Base-by-base conservation (phyloP, 805 yeast genomes). In the Jamesozyma jinghongensis region DNA sequence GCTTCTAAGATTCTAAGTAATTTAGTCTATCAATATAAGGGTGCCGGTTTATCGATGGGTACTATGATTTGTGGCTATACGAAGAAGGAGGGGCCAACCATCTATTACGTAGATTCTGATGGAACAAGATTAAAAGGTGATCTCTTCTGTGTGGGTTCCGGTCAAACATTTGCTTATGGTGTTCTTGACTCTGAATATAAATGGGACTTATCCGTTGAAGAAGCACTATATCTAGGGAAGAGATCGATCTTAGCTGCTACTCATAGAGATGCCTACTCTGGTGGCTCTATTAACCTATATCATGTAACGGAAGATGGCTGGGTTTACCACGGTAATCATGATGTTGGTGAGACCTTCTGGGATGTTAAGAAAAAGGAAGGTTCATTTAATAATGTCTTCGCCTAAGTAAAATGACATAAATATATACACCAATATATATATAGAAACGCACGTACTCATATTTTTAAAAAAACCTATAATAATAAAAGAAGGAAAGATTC, bases 151-250 rank as follows among this genome's bases (percentile, higher is more conserved):
- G 98, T 92, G 26, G 98, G 98, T 36, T 90, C 97, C 1, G 98
- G 98, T 66, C 98, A 92, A 69, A 92, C 98, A 2, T 92, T 92
- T 67, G 98, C 98, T 8, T 92, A 92, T 59, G 98, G 98, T 73
- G 98, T 92, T 18, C 71, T 92, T 50, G 98, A 92, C 62, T 77
- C 95, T 27, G 88, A 85, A 54, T 85, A 86, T 66, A 75, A 73
- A 53, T 87, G 96, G 95, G 97, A 92, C 57, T 67, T 92, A 47
- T 62, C 85, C 2, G 90, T 85, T 3, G 97, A 92, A 48, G 97
- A 92, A 48, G 97, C 97, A 3, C 73, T 92, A 48, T 84, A 84
- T 56, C 72, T 92, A 50, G 98, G 98, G 51, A 88, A 88, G 67
- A 79, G 98, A 65, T 81, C 95, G 35, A 92, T 92, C 55, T 72